Conservation (phyloP, 2,329 filamentous ascomycete species). For the Dryadomyces sulphureus region DNA sequence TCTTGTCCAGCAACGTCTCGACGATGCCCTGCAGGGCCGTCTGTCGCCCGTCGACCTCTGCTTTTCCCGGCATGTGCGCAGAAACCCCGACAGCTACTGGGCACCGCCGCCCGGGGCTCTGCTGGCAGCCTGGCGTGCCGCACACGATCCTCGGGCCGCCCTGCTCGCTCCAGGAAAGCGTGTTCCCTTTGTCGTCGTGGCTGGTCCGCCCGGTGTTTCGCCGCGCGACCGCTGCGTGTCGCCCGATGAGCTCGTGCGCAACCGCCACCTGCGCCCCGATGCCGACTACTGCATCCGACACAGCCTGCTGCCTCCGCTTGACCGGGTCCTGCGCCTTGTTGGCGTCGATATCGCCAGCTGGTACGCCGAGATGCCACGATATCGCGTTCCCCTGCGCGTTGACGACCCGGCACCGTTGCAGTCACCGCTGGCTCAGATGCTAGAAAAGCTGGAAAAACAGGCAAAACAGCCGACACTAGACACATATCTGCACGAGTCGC, state of each 20-base stretch:
- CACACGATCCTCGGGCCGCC: conserved; percentile 71
- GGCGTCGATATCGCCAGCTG: conserved; percentile 81
- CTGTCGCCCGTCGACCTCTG: conserved; percentile 93
- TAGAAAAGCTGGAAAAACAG: neutral
- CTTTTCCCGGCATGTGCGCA: conserved; percentile 70
- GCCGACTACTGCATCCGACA: conserved; percentile 95
- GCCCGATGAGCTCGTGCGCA: conserved; percentile 59
- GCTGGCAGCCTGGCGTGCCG: conserved; percentile 75
- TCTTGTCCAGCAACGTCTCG: conserved; percentile 58
- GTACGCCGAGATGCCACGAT: conserved; percentile 93
- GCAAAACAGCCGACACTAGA: conserved; percentile 46
- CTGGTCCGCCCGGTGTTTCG: conserved; percentile 71
- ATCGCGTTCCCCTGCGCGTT: conserved; percentile 35
- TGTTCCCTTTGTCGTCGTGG: conserved; percentile 85
- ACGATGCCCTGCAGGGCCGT: conserved; percentile 78
- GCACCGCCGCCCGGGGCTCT: conserved; percentile 74
- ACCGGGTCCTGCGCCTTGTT: conserved; percentile 85
- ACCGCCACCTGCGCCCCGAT: conserved; percentile 68
- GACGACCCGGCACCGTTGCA: conserved; percentile 26
- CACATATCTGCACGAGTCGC: conserved; percentile 71
- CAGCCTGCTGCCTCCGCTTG: conserved; percentile 85
- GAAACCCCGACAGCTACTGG: conserved; percentile 70
- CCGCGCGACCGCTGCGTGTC: conserved; percentile 83
- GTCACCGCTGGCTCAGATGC: neutral
- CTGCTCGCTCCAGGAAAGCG: conserved; percentile 93